These are phyloP conservation scores for Sechiopsis laciniata DNA, from an alignment of 306 rosid species.

Conservation along the genomic window DNA sequence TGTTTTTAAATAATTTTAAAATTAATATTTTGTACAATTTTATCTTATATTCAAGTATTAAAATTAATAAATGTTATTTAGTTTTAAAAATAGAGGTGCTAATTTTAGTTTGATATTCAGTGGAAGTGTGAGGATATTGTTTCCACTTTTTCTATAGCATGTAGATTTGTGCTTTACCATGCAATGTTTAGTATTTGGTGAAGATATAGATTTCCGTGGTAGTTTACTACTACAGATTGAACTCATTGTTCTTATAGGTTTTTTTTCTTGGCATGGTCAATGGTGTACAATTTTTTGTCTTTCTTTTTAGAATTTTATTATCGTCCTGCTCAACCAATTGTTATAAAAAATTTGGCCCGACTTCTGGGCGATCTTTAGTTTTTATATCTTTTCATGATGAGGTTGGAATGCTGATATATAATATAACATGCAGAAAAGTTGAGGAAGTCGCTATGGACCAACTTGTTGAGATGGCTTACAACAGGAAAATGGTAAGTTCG, in stretches of 20 bases:
- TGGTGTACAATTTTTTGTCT: not conserved
- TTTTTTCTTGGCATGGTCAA: not conserved
- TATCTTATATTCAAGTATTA: not conserved
- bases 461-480: constrained; percentile 73
- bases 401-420: constrained; percentile 23
- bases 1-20: not conserved
- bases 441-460: constrained; percentile 80
- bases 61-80: not conserved
- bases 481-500: constrained; percentile 56
- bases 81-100: not conserved
- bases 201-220: not conserved
- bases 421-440: constrained; percentile 49
- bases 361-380: not conserved
- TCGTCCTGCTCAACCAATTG: constrained; percentile 19
- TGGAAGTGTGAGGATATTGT: not conserved
- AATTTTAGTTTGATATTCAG: not conserved
- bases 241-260: not conserved
- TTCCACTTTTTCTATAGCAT: not conserved
- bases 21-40: not conserved
- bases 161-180: not conserved
- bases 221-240: not conserved
- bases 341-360: not conserved
- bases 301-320: constrained; percentile 22
- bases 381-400: constrained; percentile 13
- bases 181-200: not conserved